A percentile compares a stretch with the other conserved stretches of the same genome.
Evolutionary conservation across 345 rosid genomes (phyloP).

Genomic region (Boechera divaricarpa): DNA sequence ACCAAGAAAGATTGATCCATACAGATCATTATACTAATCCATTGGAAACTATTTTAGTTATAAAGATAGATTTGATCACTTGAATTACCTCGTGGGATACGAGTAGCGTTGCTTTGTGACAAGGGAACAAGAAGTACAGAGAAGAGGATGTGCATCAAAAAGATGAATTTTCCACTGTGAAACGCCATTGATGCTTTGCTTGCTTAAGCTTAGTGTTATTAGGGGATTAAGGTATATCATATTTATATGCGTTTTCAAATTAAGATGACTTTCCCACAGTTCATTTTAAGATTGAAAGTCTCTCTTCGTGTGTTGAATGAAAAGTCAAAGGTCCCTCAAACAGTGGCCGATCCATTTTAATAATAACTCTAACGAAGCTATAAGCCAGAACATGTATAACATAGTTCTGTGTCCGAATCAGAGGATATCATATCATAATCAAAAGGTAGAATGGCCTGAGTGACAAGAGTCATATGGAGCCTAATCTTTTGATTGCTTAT

Average conservation of each 20-base stretch:
- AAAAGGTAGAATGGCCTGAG: not conserved
- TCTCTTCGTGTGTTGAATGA: constrained; percentile 2
- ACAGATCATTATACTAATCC: not conserved
- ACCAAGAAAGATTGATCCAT: constrained; percentile 1
- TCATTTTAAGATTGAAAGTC: constrained; percentile 19
- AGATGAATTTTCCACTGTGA: constrained; percentile 12
- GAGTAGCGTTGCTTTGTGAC: constrained; percentile 35
- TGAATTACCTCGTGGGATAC: constrained; percentile 33
- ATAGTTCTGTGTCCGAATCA: not conserved
- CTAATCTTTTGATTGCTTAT: constrained; percentile 6
- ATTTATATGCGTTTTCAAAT: constrained; percentile 24
- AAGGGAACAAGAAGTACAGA: constrained; percentile 31
- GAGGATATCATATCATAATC: not conserved
- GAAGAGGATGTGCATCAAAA: constrained; percentile 15
- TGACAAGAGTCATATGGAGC: not conserved
- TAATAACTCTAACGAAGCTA: not conserved
- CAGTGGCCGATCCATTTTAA: not conserved
- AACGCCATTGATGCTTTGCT: constrained; percentile 20
- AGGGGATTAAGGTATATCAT: not conserved
- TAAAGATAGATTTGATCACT: not conserved
- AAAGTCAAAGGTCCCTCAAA: constrained; percentile 6
- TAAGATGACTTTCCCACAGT: constrained; percentile 25
- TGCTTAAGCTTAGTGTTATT: constrained; percentile 7
- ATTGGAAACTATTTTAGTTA: constrained; percentile 4
- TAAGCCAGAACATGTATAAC: not conserved